phyloP scores from a whole-genome alignment of 257 asterid genomes.

The Solanum chmielewskii region DNA sequence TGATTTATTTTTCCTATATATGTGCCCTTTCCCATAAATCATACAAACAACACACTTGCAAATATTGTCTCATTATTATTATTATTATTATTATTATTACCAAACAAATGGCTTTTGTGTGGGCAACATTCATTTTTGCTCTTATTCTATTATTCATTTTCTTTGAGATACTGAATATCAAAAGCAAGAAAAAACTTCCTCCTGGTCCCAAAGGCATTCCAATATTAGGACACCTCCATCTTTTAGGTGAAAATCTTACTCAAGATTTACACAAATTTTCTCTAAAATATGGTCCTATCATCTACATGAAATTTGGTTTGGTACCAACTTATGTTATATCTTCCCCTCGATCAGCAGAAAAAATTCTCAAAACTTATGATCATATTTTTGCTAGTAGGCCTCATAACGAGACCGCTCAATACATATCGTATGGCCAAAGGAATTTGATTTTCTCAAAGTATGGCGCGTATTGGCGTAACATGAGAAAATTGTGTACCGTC shows the following conservation, averaged over 20 bases:
- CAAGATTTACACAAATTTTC: slow-evolving; percentile 28
- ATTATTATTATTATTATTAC: not conserved
- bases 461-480: slow-evolving; percentile 51
- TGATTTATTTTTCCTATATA: not conserved
- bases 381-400: slow-evolving; percentile 39
- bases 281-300: slow-evolving; percentile 31
- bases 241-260: slow-evolving; percentile 42
- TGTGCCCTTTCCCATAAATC: not conserved
- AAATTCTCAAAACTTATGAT: slow-evolving; percentile 36
- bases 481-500: slow-evolving; percentile 41
- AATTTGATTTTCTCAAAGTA: slow-evolving; percentile 18
- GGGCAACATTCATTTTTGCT: not conserved
- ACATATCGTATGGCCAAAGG: slow-evolving; percentile 27
- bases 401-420: slow-evolving; percentile 30
- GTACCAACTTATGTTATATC: slow-evolving; percentile 29
- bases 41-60: not conserved
- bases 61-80: not conserved
- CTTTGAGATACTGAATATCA: not conserved
- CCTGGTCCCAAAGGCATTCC: slow-evolving; percentile 53
- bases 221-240: slow-evolving; percentile 37
- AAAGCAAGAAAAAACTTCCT: slow-evolving; percentile 17
- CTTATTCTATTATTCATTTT: not conserved
- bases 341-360: slow-evolving; percentile 39
- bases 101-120: not conserved
- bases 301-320: slow-evolving; percentile 32